phyloP scores from a whole-genome alignment of 345 rosid genomes.

The Combretum micranthum region DNA sequence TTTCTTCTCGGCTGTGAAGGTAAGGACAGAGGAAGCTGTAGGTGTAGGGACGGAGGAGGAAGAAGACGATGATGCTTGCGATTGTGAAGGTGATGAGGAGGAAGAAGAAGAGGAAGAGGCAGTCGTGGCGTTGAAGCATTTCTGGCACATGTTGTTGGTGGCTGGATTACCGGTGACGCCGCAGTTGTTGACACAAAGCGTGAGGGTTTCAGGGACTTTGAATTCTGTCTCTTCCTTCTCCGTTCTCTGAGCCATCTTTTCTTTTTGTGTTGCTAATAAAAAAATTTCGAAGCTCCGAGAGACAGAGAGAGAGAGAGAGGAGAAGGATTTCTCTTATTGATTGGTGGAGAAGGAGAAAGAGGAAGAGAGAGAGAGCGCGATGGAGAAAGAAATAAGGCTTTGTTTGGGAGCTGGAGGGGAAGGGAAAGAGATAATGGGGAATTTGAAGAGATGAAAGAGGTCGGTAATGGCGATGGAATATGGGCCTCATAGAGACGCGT shows the following conservation, averaged over 20 bases:
- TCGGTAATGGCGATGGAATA: conserved; percentile 60
- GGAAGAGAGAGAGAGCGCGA: neutral
- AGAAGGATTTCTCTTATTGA: neutral
- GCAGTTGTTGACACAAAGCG: conserved; percentile 74
- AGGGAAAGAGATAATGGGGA: conserved; percentile 15
- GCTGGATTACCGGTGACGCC: conserved; percentile 85
- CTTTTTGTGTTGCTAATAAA: too few relatives aligned
- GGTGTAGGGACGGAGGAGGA: conserved; percentile 3
- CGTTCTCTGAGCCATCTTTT: conserved; percentile 68
- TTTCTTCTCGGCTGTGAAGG: conserved; percentile 31
- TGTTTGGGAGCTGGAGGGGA: conserved; percentile 1
- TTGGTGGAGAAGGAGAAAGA: neutral
- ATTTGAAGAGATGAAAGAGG: conserved; percentile 45
- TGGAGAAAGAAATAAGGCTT: neutral
- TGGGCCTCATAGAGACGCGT: conserved; percentile 90
- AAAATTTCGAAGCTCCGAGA: too few relatives aligned
- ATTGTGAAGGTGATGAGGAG: neutral
- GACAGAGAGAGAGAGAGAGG: neutral
- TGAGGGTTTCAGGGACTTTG: conserved; percentile 71
- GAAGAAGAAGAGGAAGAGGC: conserved; percentile 20
- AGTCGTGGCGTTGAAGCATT: conserved; percentile 72
- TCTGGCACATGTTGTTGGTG: conserved; percentile 94
- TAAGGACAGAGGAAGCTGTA: conserved; percentile 23
- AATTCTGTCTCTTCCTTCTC: conserved; percentile 97
- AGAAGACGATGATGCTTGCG: neutral